Percentiles rank a stretch among this genome's conserved stretches.
Conservation (phyloP, 2,329 filamentous ascomycete species). For the Aspergillus sp. region DNA sequence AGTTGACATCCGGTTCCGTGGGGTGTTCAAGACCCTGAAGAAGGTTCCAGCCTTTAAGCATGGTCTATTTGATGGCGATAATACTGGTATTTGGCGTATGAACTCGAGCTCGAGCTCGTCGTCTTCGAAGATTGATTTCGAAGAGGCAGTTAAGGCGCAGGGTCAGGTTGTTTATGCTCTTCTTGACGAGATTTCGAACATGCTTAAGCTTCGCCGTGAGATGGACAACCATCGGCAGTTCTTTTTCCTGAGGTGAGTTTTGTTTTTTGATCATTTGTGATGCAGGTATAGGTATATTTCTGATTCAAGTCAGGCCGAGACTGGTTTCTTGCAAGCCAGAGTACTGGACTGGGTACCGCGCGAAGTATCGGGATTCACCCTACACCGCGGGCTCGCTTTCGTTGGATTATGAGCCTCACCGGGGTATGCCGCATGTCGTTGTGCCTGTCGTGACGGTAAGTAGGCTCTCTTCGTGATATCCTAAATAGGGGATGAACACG, state of each 20-base stretch:
- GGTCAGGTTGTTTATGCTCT: slow-evolving; percentile 26
- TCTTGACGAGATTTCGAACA: slow-evolving; percentile 22
- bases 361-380: slow-evolving; percentile 24
- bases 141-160: slow-evolving; percentile 15
- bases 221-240: slow-evolving; percentile 1
- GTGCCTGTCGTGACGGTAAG: slow-evolving; percentile 25
- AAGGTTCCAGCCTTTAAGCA: slow-evolving; percentile 22
- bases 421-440: slow-evolving; percentile 4
- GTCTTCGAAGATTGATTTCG: slow-evolving; percentile 6
- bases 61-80: slow-evolving; percentile 21
- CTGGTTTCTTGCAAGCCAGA: slow-evolving; percentile 17
- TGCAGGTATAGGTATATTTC: background rate
- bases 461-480: background rate
- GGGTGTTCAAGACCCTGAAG: slow-evolving; percentile 24
- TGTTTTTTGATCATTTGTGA: background rate
- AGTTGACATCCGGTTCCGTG: slow-evolving; percentile 23
- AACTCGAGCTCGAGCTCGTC: background rate
- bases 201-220: slow-evolving; percentile 17
- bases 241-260: slow-evolving; percentile 22
- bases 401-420: slow-evolving; percentile 18
- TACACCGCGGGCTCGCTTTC: slow-evolving; percentile 19
- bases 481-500: background rate
- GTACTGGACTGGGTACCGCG: slow-evolving; percentile 27
- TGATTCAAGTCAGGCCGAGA: slow-evolving; percentile 15
- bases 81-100: background rate